Percentiles rank a stretch among this genome's conserved stretches.
Conservation (phyloP, 139 green algal genomes). For the Asterochloris sp. region DNA sequence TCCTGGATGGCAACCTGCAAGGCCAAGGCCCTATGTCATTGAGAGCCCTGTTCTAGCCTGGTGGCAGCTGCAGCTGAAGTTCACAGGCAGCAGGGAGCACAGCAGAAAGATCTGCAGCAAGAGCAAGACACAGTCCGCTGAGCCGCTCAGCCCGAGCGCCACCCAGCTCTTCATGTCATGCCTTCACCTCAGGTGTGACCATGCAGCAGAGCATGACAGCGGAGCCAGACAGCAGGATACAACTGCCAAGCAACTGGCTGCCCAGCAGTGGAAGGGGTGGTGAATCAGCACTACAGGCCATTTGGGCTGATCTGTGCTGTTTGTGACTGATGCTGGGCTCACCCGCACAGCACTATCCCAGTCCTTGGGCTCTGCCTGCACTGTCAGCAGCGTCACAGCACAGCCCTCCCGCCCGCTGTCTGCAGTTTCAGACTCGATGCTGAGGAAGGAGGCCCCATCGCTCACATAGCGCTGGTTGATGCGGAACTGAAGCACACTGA, state of each 20-base stretch:
- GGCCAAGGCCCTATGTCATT: background rate
- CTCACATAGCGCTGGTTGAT: slow-evolving; percentile 70
- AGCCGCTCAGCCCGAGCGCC: background rate
- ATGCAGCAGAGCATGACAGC: no score
- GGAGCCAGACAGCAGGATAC: no score
- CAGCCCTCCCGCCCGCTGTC: slow-evolving; percentile 92
- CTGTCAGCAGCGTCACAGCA: slow-evolving; percentile 89
- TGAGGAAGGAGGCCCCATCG: slow-evolving; percentile 66
- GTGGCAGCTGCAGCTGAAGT: no score
- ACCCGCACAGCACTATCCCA: slow-evolving; percentile 74
- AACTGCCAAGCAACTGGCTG: no score
- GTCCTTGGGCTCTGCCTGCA: slow-evolving; percentile 86
- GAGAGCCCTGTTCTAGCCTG: background rate
- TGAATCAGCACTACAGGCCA: no score
- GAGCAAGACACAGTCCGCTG: background rate
- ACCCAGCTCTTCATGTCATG: no score
- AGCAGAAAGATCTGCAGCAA: no score
- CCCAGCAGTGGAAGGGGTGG: no score
- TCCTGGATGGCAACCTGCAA: slow-evolving; percentile 74
- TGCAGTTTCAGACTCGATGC: slow-evolving; percentile 89
- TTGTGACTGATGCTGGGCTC: background rate
- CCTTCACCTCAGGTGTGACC: no score
- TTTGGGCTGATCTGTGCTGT: no score
- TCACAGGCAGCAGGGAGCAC: no score
- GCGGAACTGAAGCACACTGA: slow-evolving; percentile 90